Base-by-base conservation (phyloP, 768 basidiomycete species). In the Chalciporus piperatus region DNA sequence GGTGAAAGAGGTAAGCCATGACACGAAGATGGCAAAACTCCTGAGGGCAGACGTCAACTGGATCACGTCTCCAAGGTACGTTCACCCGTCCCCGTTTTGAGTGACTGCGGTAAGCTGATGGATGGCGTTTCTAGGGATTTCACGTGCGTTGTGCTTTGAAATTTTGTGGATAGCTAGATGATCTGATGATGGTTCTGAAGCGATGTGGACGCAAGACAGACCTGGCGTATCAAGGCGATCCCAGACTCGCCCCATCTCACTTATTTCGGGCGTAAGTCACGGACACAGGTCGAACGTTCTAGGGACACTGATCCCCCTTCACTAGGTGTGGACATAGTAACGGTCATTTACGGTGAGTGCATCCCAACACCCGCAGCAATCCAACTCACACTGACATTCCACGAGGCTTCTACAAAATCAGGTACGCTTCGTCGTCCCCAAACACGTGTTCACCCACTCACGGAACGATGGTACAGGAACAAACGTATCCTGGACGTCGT, bases 1-100 rank as follows among this genome's bases (percentile, higher is more conserved):
- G 88, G 79, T 92, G 51, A 81, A 79, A 64, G 87, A 92, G 67
- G 76, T 95, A 47, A 87, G 80, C 58, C 93, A 95, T 59, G 91
- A 93, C 60, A 68, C 78, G 3, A 86, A 80, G 63, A 72, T 83
- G 47, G 92, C 88, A 1, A 84, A 78, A 64, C 77, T 92, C 16
- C 62, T 84, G 6, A 77, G 80, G 45, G 78, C 84, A n/a, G 86
- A 92, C 54, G 86, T 94, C 54, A 89, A 87, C 55, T 95, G 89
- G 83, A 81, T 82, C 47, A 96, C 93, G 11, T 78, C 76, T 28
- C 86, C 84, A 22, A 77, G 84, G 85, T 82, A 50, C 45, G 69
- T 56, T 51, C 10, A 6, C 27, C 20, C 17, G 9, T 14, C 12
- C 25, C 27, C 17, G 14, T 3, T 19, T 32, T 30, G 9, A 13